Conservation (phyloP, 495 filamentous ascomycete species). For the Aspergillus conjunctus region DNA sequence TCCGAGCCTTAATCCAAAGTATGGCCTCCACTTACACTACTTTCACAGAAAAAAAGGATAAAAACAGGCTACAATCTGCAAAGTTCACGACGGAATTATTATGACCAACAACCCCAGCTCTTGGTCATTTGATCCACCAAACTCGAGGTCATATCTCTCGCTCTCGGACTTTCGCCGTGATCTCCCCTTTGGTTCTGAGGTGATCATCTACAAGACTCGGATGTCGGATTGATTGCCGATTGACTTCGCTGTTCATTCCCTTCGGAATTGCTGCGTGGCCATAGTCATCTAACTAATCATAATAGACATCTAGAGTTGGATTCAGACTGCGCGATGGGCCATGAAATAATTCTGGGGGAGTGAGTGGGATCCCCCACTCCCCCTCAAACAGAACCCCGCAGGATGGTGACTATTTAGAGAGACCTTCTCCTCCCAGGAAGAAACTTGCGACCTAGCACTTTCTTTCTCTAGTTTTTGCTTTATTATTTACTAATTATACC, state of each 20-base stretch:
- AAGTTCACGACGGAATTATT: neutral
- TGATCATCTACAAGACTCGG: constrained; percentile 21
- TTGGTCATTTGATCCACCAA: neutral
- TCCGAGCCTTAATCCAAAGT: neutral
- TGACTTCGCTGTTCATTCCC: constrained; percentile 1
- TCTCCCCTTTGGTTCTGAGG: neutral
- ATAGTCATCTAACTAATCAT: constrained; percentile 4
- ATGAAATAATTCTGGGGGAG: neutral
- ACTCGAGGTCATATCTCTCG: neutral
- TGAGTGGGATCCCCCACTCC: constrained; percentile 1
- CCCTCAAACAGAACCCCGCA: constrained; percentile 20
- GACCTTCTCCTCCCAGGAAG: neutral
- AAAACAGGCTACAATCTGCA: neutral
- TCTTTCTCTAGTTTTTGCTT: neutral
- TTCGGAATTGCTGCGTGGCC: constrained; percentile 40
- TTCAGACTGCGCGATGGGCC: neutral
- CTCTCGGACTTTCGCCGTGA: constrained; percentile 41
- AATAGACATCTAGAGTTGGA: neutral
- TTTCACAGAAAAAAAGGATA: neutral
- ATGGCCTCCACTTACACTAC: neutral
- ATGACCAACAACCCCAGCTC: neutral
- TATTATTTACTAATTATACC: neutral
- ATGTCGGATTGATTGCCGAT: constrained; percentile 40
- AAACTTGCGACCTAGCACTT: neutral
- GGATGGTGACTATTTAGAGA: neutral